Evolutionary conservation across 208 protist genomes (phyloP), one percentile per base, ranked within the genome.

Genomic region (Leishmania turanica): DNA sequence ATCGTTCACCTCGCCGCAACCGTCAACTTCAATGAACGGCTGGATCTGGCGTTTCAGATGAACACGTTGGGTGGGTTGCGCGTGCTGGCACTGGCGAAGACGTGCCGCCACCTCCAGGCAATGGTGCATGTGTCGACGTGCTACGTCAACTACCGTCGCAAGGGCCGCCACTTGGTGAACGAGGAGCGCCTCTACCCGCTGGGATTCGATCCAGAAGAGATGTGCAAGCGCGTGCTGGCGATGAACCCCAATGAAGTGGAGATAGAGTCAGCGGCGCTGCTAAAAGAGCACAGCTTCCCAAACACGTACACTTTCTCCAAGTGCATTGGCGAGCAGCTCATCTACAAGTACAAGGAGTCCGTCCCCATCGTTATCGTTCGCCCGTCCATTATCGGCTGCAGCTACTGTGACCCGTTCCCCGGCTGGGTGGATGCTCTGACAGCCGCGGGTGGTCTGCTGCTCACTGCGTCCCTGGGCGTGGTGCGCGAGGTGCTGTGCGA

Each of bases 221-320:
- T 97, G 84, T 85, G 82, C 72, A 97, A 95, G 87, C 56, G 86
- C 66, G 93, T 97, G 82, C 82, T 97, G 51, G 82, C 78, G n/a
- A 76, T 96, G 74, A 82, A 92, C 81, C 51, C 83, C 31, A 75
- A 62, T 27, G 91, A 97, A 80, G 83, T 97, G 45, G 81, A 78
- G 49, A 47, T 1, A 1, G 82, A 93, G 64, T 71, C 81, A 49
- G 45, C 51, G 27, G 37, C 80, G 68, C 65, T 95, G n/a, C 83
- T 98, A 7, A 88, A 93, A 73, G 75, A 87, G 56, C 88, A 91
- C 74, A 82, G 84, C 54, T 98, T 95, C 86, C 89, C 92, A 19
- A 98, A 98, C 87, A 98, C 95, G 24, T 98, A 98, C 87, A 97
- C 94, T 21, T 91, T 97, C 86, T 97, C 95, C 56, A 98, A 98